These are phyloP conservation scores for Acaromyces ingoldii DNA, from an alignment of 1,284 basidiomycete genomes.

Conservation along the genomic window DNA sequence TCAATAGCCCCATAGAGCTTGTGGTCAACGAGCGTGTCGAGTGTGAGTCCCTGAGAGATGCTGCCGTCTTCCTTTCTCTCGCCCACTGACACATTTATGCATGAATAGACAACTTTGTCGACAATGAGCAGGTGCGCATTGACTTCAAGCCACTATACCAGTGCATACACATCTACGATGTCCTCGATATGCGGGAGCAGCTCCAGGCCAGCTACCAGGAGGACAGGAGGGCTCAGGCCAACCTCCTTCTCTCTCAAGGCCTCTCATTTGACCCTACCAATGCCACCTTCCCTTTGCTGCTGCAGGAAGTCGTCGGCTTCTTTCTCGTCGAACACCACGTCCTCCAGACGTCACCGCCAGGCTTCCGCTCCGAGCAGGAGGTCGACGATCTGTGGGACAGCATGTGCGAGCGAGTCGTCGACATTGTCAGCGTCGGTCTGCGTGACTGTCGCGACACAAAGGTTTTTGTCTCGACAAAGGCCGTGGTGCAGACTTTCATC, in stretches of 20 bases:
- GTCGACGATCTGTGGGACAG: conserved; percentile 96
- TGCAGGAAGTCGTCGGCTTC: conserved; percentile 92
- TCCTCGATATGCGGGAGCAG: conserved; percentile 80
- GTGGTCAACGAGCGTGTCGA: conserved; percentile 91
- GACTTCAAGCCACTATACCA: conserved; percentile 95
- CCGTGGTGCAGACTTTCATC: conserved; percentile 76
- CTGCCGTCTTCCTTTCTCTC: neutral
- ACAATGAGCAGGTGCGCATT: conserved; percentile 80
- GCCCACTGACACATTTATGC: no score
- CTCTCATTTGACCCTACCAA: conserved; percentile 52
- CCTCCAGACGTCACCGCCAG: conserved; percentile 67
- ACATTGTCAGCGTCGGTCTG: conserved; percentile 70
- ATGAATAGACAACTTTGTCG: conserved; percentile 88
- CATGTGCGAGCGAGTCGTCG: conserved; percentile 71
- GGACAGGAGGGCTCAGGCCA: conserved; percentile 93
- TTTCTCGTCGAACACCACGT: conserved; percentile 96
- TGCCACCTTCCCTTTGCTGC: conserved; percentile 27
- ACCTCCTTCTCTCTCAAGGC: conserved; percentile 75
- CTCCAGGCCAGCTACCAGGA: conserved; percentile 89
- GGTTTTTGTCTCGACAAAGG: conserved; percentile 76
- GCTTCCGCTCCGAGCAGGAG: conserved; percentile 79
- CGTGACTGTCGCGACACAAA: conserved; percentile 75
- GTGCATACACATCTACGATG: conserved; percentile 94
- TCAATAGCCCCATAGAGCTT: conserved; percentile 90
- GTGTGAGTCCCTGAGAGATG: conserved; percentile 59